phyloP scores from a whole-genome alignment of 1,284 basidiomycete species.

The Ganoderma lingzhi region DNA sequence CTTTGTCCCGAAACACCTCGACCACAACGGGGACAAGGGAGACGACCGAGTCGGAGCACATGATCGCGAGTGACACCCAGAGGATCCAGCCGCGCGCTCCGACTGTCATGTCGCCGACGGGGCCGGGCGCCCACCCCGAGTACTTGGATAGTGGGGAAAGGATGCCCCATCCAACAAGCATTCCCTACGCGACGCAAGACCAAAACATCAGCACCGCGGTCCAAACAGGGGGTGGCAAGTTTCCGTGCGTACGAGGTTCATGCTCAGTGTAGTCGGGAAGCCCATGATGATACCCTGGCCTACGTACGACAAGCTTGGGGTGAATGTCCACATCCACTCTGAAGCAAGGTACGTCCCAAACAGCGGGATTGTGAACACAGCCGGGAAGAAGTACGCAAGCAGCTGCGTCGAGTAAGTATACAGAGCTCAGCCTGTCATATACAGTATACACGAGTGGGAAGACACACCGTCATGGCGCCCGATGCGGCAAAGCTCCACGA shows the following conservation, averaged over 20 bases:
- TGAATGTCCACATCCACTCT: conserved; percentile 95
- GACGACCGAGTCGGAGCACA: conserved; percentile 91
- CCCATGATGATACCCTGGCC: conserved; percentile 99
- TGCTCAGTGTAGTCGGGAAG: conserved; percentile 91
- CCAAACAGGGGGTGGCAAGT: not conserved
- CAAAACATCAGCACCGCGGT: not conserved
- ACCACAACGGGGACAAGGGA: conserved; percentile 78
- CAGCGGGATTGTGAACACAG: conserved; percentile 90
- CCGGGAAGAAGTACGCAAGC: conserved; percentile 85
- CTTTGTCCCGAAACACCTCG: conserved; percentile 47
- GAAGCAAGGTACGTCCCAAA: conserved; percentile 90
- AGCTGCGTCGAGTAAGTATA: conserved; percentile 56
- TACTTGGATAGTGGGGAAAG: conserved; percentile 88
- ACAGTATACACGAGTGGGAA: not conserved
- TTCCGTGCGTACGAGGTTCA: conserved; percentile 75
- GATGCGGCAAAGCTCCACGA: conserved; percentile 81
- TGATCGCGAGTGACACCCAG: conserved; percentile 94
- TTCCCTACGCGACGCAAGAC: conserved; percentile 63
- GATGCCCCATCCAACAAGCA: conserved; percentile 95
- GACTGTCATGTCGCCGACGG: conserved; percentile 83
- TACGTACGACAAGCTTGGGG: conserved; percentile 90
- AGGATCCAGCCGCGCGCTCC: conserved; percentile 94
- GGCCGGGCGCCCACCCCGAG: conserved; percentile 90
- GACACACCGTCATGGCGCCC: conserved; percentile 73
- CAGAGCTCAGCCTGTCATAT: not conserved